Conservation (phyloP, 192 early-diverging fungal species). For the Allomyces macrogynus region DNA sequence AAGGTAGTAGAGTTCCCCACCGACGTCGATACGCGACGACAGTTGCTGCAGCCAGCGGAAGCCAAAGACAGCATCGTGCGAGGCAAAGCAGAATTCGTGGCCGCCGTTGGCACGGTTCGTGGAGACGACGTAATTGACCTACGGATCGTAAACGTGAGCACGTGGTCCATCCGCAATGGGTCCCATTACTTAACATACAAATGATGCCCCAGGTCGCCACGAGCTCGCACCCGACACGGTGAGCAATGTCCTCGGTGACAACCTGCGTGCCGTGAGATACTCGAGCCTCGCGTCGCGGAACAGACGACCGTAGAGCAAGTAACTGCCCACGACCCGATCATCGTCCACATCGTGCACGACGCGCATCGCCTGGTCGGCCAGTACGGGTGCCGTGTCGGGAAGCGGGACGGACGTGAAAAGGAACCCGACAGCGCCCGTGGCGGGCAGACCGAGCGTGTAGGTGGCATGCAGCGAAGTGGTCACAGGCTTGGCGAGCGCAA, state of each 20-base stretch:
- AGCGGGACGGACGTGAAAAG: neutral
- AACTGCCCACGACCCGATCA: neutral
- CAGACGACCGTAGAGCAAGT: neutral
- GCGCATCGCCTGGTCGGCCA: no score
- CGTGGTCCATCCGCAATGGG: no score
- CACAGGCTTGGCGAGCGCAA: neutral
- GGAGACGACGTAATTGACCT: neutral
- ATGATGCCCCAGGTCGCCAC: neutral
- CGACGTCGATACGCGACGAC: constrained; percentile 24
- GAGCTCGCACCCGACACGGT: neutral
- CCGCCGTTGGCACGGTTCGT: neutral
- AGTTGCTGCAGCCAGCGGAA: constrained; percentile 63
- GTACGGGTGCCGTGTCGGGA: neutral
- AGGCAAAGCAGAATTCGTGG: constrained; percentile 44
- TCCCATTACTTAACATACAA: no score
- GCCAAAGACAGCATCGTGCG: constrained; percentile 60
- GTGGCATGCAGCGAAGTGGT: neutral
- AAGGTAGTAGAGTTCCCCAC: constrained; percentile 53
- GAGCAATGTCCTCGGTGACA: neutral
- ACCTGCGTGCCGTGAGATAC: neutral
- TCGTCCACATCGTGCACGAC: neutral
- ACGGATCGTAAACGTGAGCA: neutral
- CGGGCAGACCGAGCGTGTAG: neutral
- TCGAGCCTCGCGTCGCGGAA: neutral
- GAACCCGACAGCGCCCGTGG: neutral